Base-by-base conservation (phyloP, 2,329 filamentous ascomycete species). In the Xylogone sp. region DNA sequence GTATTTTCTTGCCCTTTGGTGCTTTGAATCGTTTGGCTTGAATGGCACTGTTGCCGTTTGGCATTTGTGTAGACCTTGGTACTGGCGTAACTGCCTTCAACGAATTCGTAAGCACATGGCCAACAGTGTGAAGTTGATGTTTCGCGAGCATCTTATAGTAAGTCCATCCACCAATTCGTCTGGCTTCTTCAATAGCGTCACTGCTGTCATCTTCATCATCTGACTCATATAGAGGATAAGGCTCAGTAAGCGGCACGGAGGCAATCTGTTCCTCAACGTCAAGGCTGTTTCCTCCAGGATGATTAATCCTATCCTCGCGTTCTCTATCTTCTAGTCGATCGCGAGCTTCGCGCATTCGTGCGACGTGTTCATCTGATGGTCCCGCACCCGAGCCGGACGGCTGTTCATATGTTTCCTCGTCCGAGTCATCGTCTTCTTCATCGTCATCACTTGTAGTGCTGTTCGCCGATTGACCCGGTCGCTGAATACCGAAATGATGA, bases 211-310 rank as follows among this genome's bases (percentile, higher is more conserved):
- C 87, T 53, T 95, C 90, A 47, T 92, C 87, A 45, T 91, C 87
- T 0, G 91, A 96, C 65, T 99, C 94, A 69, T 99, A 99, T 13
- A 97, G 75, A 1, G 88, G 87, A 61, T 88, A 95, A 58, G 91
- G 88, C 21, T 90, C 85, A 48, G 84, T 77, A 5, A 65, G 75
- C 71, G 2, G 74, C 69, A 8, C 82, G 19, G 79, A 83, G 2
- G 80, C 80, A 21, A 93, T 86, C 58, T 94, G 90, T 59, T 91
- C 91, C 71, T 97, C 93, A 22, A 92, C 76, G 65, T 97, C 93
- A 9, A 86, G 68, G 9, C 68, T 59, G 61, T 75, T 78, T 48
- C 68, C 71, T 18, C 52, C 46, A 20, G 60, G 56, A 29, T 54
- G 53, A 27, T 56, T 50, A n/a, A 50, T 45, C 13, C 52, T 42